Percentiles rank a stretch among this genome's conserved stretches.
Evolutionary conservation across 129 eudicot species (phyloP).

Genomic region (Flaveria linearis): DNA sequence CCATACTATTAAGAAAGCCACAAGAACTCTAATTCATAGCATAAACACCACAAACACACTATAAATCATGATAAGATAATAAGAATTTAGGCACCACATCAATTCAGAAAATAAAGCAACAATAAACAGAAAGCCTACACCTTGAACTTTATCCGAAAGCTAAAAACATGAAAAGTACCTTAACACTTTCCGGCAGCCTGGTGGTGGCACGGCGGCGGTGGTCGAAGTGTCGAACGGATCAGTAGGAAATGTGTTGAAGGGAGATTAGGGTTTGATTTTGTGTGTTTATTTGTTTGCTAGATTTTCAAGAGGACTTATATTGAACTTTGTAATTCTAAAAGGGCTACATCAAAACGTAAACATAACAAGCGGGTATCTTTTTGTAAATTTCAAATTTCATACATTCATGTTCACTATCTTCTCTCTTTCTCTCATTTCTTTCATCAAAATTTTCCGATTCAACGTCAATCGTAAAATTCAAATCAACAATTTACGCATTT

Average conservation of each 20-base stretch:
- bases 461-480: slow-evolving; percentile 1
- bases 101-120: no score
- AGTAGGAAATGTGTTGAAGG: background rate
- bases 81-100: no score
- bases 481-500: slow-evolving; percentile 13
- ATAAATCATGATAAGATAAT: no score
- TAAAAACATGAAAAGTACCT: background rate
- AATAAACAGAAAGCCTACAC: background rate
- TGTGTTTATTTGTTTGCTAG: no score
- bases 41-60: no score
- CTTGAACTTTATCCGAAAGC: background rate
- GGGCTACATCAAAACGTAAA: background rate
- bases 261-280: no score
- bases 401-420: slow-evolving; percentile 5
- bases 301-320: background rate
- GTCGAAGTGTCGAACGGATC: background rate
- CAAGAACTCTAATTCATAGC: no score
- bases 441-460: slow-evolving; percentile 24
- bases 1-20: no score
- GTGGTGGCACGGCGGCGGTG: background rate
- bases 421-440: slow-evolving; percentile 7
- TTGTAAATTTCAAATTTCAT: background rate
- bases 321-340: background rate
- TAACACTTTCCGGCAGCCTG: background rate
- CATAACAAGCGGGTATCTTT: background rate